phyloP scores from a whole-genome alignment of 2,329 filamentous ascomycete genomes.

The Exophiala phaeomuriformis region DNA sequence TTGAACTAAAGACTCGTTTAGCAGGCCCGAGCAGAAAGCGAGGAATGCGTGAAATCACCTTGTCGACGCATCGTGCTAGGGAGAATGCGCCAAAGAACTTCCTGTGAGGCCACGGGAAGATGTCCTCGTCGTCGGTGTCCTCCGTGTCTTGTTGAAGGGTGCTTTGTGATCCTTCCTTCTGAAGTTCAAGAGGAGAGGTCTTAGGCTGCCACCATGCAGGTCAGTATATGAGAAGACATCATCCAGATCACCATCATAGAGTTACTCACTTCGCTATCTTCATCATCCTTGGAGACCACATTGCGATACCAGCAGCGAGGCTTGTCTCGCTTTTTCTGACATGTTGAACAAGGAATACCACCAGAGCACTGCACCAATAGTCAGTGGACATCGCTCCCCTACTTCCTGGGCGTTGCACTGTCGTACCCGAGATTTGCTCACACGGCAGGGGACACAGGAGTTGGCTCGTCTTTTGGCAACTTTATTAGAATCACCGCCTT shows the following conservation, averaged over 20 bases:
- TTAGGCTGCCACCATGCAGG: background rate
- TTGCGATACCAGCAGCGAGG: conserved; percentile 18
- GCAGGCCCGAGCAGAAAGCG: background rate
- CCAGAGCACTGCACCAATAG: conserved; percentile 12
- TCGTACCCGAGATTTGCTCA: conserved; percentile 22
- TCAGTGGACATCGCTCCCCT: background rate
- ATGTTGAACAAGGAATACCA: conserved; percentile 20
- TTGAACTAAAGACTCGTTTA: conserved; percentile 13
- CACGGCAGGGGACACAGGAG: conserved; percentile 23
- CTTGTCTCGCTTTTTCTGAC: conserved; percentile 20
- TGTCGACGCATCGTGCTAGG: conserved; percentile 15
- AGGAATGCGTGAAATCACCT: conserved; percentile 3
- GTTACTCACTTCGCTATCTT: conserved; percentile 12
- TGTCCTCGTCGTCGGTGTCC: background rate
- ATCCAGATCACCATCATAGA: background rate
- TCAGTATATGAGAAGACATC: conserved; percentile 1
- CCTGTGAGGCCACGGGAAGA: conserved; percentile 2
- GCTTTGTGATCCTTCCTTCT: background rate
- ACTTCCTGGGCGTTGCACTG: background rate
- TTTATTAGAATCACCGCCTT: conserved; percentile 3
- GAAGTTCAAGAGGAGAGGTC: conserved; percentile 1
- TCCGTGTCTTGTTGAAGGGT: conserved; percentile 3
- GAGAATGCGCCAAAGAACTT: conserved; percentile 16
- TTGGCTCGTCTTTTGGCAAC: conserved; percentile 17
- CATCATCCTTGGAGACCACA: conserved; percentile 4